These are phyloP conservation scores for Lojkania enalia DNA, from an alignment of 2,329 filamentous ascomycete genomes.

Conservation along the genomic window DNA sequence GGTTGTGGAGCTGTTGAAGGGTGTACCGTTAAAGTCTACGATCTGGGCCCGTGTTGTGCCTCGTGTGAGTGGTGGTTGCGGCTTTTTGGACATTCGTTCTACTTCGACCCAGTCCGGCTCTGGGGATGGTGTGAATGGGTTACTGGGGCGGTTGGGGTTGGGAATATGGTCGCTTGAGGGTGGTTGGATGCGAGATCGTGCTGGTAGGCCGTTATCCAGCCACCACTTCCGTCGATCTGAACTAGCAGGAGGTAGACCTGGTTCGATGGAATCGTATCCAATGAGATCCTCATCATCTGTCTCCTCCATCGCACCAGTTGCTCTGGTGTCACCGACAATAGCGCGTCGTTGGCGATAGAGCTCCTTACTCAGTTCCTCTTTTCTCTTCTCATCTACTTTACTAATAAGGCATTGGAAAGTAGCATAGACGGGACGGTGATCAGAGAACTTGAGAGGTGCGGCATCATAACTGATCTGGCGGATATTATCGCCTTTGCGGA, in stretches of 20 bases:
- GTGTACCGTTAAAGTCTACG: constrained; percentile 32
- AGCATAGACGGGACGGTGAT: constrained; percentile 94
- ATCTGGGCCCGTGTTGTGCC: constrained; percentile 35
- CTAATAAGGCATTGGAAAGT: constrained; percentile 83
- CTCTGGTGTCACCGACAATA: constrained; percentile 66
- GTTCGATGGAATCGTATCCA: constrained; percentile 80
- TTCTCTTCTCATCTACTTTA: constrained; percentile 74
- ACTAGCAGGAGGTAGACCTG: constrained; percentile 68
- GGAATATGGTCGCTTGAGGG: constrained; percentile 65
- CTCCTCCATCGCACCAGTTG: constrained; percentile 61
- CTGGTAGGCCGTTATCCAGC: constrained; percentile 69
- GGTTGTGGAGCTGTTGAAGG: constrained; percentile 22
- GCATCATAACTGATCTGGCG: constrained; percentile 81
- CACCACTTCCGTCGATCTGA: constrained; percentile 67
- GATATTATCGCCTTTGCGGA: constrained; percentile 82
- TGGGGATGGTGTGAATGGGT: constrained; percentile 75
- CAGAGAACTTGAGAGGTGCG: constrained; percentile 84
- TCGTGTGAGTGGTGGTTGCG: constrained; percentile 38
- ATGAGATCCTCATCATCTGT: constrained; percentile 78
- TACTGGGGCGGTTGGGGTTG: constrained; percentile 75
- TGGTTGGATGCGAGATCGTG: constrained; percentile 70
- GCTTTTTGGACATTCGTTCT: constrained; percentile 26
- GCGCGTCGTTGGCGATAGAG: constrained; percentile 71
- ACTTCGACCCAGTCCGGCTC: constrained; percentile 82
- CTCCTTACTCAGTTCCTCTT: constrained; percentile 71